Conservation (phyloP, 2,329 filamentous ascomycete genomes). For the Cercospora berteroae region DNA sequence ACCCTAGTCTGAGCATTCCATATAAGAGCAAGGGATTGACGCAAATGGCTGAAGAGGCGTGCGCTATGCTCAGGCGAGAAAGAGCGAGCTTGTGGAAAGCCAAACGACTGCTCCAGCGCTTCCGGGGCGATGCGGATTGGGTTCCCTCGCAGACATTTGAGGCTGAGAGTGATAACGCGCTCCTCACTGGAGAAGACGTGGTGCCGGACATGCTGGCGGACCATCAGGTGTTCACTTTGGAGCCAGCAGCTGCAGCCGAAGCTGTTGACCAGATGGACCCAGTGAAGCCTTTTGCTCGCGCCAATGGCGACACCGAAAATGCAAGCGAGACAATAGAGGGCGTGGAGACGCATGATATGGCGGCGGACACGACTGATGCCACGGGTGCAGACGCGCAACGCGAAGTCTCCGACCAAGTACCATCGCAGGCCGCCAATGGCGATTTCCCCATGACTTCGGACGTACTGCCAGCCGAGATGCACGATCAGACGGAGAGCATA, state of each 20-base stretch:
- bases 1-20: constrained; percentile 71
- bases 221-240: constrained; percentile 17
- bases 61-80: constrained; percentile 71
- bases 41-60: constrained; percentile 67
- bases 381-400: background rate
- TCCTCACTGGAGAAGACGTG: constrained; percentile 27
- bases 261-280: constrained; percentile 16
- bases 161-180: constrained; percentile 49
- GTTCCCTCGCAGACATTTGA: constrained; percentile 56
- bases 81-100: constrained; percentile 70
- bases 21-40: constrained; percentile 72
- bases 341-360: constrained; percentile 25
- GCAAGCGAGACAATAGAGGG: constrained; percentile 31
- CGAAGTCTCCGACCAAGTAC: background rate
- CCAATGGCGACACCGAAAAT: background rate
- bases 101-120: constrained; percentile 68
- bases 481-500: background rate
- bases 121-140: constrained; percentile 72
- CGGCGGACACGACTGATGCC: background rate
- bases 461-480: background rate
- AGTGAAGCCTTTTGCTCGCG: background rate
- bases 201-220: constrained; percentile 27
- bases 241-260: constrained; percentile 5
- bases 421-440: background rate
- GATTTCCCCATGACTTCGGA: background rate